A percentile compares a stretch with the other conserved stretches of the same genome.
phyloP scores from a whole-genome alignment of 345 rosid genomes.

The Populus ilicifolia region DNA sequence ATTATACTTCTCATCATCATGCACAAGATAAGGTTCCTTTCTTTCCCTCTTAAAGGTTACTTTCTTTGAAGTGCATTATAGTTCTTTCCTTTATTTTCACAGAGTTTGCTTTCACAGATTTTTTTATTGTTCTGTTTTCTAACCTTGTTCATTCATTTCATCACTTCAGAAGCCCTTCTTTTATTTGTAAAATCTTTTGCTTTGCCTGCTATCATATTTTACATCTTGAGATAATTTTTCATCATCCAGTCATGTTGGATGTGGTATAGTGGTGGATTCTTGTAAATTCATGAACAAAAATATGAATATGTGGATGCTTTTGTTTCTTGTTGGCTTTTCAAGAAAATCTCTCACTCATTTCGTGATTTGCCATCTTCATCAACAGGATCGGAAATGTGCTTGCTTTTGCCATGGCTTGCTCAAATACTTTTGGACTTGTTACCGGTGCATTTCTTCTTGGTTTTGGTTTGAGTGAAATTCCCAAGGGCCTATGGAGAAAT shows the following conservation, averaged over 20 bases:
- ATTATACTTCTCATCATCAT: conserved; percentile 83
- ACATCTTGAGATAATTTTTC: background rate
- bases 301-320: background rate
- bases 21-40: conserved; percentile 47
- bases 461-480: conserved; percentile 95
- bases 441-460: conserved; percentile 99
- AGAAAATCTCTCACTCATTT: conserved; percentile 3
- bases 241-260: background rate
- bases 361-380: conserved; percentile 6
- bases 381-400: conserved; percentile 61
- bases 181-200: background rate
- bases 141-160: background rate
- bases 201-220: background rate
- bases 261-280: background rate
- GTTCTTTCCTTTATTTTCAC: conserved; percentile 5
- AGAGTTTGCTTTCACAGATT: conserved; percentile 2
- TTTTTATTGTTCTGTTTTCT: conserved; percentile 11
- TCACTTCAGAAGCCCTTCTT: background rate
- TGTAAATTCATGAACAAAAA: background rate
- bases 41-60: conserved; percentile 9
- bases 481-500: conserved; percentile 83
- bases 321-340: background rate
- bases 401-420: conserved; percentile 96
- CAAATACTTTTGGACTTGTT: conserved; percentile 99
- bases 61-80: background rate